Percentiles rank a stretch among this genome's conserved stretches.
These are phyloP conservation scores for Ogataea nitratoaversa DNA, from an alignment of 805 yeast species.

Conservation along the genomic window DNA sequence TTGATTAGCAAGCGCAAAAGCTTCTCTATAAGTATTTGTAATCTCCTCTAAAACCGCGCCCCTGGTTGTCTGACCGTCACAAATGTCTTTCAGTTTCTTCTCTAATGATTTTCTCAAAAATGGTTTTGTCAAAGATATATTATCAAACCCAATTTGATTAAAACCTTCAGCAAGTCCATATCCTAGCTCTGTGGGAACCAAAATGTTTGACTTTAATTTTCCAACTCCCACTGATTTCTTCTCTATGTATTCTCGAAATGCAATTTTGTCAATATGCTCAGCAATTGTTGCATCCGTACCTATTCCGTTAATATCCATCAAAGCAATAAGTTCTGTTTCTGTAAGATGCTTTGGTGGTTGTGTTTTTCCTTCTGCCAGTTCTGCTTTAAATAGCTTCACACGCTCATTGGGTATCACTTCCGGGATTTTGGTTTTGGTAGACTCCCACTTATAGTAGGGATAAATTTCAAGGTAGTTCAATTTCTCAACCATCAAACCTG, in stretches of 20 bases:
- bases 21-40: constrained; percentile 54
- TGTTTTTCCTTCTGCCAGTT: constrained; percentile 70
- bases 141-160: constrained; percentile 70
- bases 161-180: constrained; percentile 86
- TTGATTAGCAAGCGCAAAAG: constrained; percentile 45
- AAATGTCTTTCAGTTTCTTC: constrained; percentile 56
- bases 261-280: constrained; percentile 86
- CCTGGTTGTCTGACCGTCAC: constrained; percentile 55
- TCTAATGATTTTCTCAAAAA: constrained; percentile 78
- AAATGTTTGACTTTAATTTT: constrained; percentile 34
- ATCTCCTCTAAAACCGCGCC: constrained; percentile 53
- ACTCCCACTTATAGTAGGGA: constrained; percentile 75
- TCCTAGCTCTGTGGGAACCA: constrained; percentile 81
- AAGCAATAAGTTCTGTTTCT: constrained; percentile 83
- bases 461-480: constrained; percentile 79
- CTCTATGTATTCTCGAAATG: constrained; percentile 59
- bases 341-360: constrained; percentile 80
- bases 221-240: constrained; percentile 37
- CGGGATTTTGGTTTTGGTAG: constrained; percentile 57
- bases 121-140: constrained; percentile 78
- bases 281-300: constrained; percentile 99
- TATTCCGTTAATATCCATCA: constrained; percentile 96
- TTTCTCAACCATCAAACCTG: constrained; percentile 72
- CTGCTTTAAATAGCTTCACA: constrained; percentile 52
- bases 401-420: constrained; percentile 52